phyloP scores from a whole-genome alignment of 192 early-diverging fungal species.

The Coemansia sp. region DNA sequence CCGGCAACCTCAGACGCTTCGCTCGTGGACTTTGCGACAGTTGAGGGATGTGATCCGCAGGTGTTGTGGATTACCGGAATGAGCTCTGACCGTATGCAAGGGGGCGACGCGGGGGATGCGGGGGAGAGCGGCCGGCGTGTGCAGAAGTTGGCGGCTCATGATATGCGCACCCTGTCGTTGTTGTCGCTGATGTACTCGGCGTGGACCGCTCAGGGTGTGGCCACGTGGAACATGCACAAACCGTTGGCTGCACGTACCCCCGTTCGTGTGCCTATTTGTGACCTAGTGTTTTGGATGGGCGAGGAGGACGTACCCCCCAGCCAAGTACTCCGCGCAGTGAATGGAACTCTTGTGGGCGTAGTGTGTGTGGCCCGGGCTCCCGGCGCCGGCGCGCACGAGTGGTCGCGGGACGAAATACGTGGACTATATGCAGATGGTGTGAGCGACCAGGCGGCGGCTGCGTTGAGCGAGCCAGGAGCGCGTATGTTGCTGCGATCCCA shows the following conservation, averaged over 20 bases:
- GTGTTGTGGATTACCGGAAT: constrained; percentile 36
- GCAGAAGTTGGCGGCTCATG: constrained; percentile 58
- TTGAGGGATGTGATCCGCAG: constrained; percentile 30
- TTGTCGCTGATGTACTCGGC: constrained; percentile 69
- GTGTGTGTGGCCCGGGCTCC: constrained; percentile 51
- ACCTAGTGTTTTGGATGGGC: constrained; percentile 66
- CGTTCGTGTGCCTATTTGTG: constrained; percentile 62
- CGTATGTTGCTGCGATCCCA: constrained; percentile 18
- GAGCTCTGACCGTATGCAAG: constrained; percentile 23
- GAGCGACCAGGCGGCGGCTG: constrained; percentile 27
- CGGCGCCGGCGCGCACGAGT: constrained; percentile 19
- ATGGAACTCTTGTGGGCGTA: constrained; percentile 81
- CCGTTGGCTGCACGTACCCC: constrained; percentile 60
- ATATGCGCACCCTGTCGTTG: constrained; percentile 65
- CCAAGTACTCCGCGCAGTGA: constrained; percentile 80
- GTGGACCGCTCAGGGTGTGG: neutral
- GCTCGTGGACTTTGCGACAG: constrained; percentile 50
- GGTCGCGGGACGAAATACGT: constrained; percentile 29
- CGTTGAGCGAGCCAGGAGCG: constrained; percentile 39
- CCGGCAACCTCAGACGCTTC: constrained; percentile 8
- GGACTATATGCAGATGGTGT: constrained; percentile 22
- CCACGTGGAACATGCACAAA: constrained; percentile 9
- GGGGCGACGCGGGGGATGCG: constrained; percentile 12
- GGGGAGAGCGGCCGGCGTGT: constrained; percentile 7
- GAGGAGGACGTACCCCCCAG: constrained; percentile 75